Conservation (phyloP, 2,329 filamentous ascomycete species). For the Elsinoe batatas region DNA sequence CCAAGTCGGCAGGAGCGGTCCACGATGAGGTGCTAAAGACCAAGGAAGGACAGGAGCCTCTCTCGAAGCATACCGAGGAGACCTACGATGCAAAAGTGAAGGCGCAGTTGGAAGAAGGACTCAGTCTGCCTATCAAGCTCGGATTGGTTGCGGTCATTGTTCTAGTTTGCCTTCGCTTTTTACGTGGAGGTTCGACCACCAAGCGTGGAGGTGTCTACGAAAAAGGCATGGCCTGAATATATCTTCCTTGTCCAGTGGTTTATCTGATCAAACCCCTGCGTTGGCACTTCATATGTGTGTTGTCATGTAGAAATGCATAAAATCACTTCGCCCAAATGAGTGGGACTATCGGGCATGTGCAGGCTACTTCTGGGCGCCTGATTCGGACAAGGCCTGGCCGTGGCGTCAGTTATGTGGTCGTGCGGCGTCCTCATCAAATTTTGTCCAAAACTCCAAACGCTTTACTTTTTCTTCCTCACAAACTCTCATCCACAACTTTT, state of each 20-base stretch:
- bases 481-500: conserved; percentile 1
- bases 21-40: conserved; percentile 13
- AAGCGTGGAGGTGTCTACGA: conserved; percentile 3
- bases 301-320: not conserved
- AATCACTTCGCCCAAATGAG: not conserved
- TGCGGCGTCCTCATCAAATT: not conserved
- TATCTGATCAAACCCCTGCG: not conserved
- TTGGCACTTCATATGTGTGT: not conserved
- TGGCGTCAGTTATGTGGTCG: not conserved
- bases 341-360: not conserved
- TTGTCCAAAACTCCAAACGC: not conserved
- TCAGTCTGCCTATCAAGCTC: conserved; percentile 37
- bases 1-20: conserved; percentile 11
- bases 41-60: conserved; percentile 19
- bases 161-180: conserved; percentile 32
- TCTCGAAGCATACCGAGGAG: conserved; percentile 16
- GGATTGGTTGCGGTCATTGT: conserved; percentile 36
- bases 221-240: conserved; percentile 10
- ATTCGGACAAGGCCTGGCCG: conserved; percentile 3
- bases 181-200: conserved; percentile 26
- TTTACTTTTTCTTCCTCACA: not conserved
- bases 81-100: conserved; percentile 17
- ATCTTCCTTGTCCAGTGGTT: not conserved
- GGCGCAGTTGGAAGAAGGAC: conserved; percentile 22
- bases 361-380: not conserved